phyloP scores from a whole-genome alignment of 2,329 filamentous ascomycete genomes.

The Hysterium pulicare region DNA sequence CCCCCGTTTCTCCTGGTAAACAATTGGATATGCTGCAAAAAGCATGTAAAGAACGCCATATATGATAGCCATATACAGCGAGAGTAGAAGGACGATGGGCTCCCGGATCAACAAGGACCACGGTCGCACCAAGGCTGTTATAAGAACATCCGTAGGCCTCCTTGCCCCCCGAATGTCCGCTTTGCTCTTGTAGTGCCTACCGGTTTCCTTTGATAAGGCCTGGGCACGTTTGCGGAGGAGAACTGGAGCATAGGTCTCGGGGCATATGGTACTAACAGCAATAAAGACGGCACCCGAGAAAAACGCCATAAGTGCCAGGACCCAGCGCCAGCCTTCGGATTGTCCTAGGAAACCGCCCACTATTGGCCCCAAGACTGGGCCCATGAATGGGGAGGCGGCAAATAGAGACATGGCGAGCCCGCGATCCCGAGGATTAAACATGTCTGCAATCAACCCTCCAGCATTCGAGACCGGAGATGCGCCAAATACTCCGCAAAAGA shows the following conservation, averaged over 20 bases:
- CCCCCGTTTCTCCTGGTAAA: slow-evolving; percentile 53
- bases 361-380: slow-evolving; percentile 59
- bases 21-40: slow-evolving; percentile 53
- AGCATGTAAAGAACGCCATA: slow-evolving; percentile 52
- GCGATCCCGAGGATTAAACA: slow-evolving; percentile 57
- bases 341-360: slow-evolving; percentile 65
- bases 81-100: slow-evolving; percentile 64
- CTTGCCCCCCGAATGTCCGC: slow-evolving; percentile 42
- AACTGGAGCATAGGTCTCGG: slow-evolving; percentile 51
- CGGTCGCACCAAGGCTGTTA: slow-evolving; percentile 59
- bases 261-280: slow-evolving; percentile 38
- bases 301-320: slow-evolving; percentile 56
- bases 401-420: slow-evolving; percentile 56
- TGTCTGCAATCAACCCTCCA: slow-evolving; percentile 63
- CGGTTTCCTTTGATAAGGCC: slow-evolving; percentile 47
- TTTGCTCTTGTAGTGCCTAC: slow-evolving; percentile 53
- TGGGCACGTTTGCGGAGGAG: slow-evolving; percentile 50
- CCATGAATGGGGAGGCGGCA: slow-evolving; percentile 44
- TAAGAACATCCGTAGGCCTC: slow-evolving; percentile 50
- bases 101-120: slow-evolving; percentile 68
- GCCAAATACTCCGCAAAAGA: slow-evolving; percentile 64
- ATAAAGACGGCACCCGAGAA: slow-evolving; percentile 45
- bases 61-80: slow-evolving; percentile 63
- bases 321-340: slow-evolving; percentile 66
- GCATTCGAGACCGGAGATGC: slow-evolving; percentile 62